phyloP scores from a whole-genome alignment of 495 filamentous ascomycete species.

The Trichoderma orchidacearum region DNA sequence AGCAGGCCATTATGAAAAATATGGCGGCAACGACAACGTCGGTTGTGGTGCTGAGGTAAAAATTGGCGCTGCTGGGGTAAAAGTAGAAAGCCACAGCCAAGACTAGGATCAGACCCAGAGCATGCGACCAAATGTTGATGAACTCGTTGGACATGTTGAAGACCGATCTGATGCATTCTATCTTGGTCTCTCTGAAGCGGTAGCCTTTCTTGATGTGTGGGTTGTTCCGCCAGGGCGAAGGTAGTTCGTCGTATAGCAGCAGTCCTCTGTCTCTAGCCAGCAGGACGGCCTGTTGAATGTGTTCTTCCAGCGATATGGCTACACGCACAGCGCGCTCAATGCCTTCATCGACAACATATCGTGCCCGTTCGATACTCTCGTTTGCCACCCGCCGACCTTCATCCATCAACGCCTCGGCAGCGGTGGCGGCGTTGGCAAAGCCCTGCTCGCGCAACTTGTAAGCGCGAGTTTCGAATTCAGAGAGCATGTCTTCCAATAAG shows the following conservation, averaged over 20 bases:
- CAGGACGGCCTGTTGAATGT: slow-evolving; percentile 63
- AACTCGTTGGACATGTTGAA: slow-evolving; percentile 82
- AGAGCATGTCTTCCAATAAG: slow-evolving; percentile 68
- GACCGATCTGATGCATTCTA: slow-evolving; percentile 72
- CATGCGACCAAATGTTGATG: slow-evolving; percentile 97
- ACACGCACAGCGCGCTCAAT: slow-evolving; percentile 67
- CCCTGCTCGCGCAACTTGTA: slow-evolving; percentile 44
- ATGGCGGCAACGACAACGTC: slow-evolving; percentile 82
- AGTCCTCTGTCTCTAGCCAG: slow-evolving; percentile 71
- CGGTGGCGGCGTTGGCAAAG: slow-evolving; percentile 47
- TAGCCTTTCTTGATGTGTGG: slow-evolving; percentile 86
- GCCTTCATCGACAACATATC: slow-evolving; percentile 72
- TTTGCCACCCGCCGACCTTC: slow-evolving; percentile 61
- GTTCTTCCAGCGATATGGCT: slow-evolving; percentile 62
- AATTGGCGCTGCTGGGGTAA: slow-evolving; percentile 78
- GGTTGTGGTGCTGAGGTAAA: slow-evolving; percentile 68
- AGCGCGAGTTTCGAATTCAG: slow-evolving; percentile 73
- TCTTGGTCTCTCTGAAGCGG: slow-evolving; percentile 78
- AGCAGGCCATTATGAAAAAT: slow-evolving; percentile 95
- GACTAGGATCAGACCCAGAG: slow-evolving; percentile 74
- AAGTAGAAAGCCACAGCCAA: slow-evolving; percentile 90
- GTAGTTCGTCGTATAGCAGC: slow-evolving; percentile 80
- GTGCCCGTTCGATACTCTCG: slow-evolving; percentile 58
- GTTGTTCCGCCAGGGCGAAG: slow-evolving; percentile 87
- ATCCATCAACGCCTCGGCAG: slow-evolving; percentile 47